Base-by-base conservation (phyloP, 2,329 filamentous ascomycete genomes). In the Hypoxylon sp. region DNA sequence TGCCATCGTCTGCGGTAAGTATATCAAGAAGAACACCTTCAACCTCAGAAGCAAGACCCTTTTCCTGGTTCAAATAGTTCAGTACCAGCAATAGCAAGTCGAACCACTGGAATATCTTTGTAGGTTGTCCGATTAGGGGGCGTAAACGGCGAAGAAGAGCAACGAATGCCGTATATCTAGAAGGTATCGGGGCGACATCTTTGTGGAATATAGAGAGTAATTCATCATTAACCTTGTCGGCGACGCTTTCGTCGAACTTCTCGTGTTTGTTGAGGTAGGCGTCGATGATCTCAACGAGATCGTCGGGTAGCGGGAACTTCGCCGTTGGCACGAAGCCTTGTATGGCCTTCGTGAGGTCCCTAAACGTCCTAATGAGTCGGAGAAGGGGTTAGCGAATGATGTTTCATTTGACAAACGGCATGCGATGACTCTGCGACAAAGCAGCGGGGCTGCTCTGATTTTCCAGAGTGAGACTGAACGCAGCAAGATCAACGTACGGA, bases 221-320 rank as follows among this genome's bases (percentile, higher is more conserved):
- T 71, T 93, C 91, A 40, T 93, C 91, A 66, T 93, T 88, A 52
- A 93, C 82, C 61, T 89, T 87, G 69, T 92, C 90, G n/a, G 88
- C 84, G 40, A 88, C 84, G 59, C 83, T 79, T 53, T 93, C 90
- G 72, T 94, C 91, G 68, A 87, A 85, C 70, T 86, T 85, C 59
- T 86, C 76, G 71, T 92, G 88, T 72, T 88, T 89, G 46, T 89
- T 85, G 51, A 93, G 82, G 78, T 93, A 95, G 63, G 81, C 81
- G 58, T 89, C 83, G 67, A 94, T 88, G 54, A 87, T 81, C 40
- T 84, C 79, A 69, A 83, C 77, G 54, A 93, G 80, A 61, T 90
- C 87, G 69, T 90, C 84, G 48, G 92, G 89, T 1, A 94, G 84
- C 7, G 91, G 91, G 18, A 88, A 77, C 28, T 74, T 78, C 16